Conservation (phyloP, 192 early-diverging fungal species). For the Coemansia sp. region DNA sequence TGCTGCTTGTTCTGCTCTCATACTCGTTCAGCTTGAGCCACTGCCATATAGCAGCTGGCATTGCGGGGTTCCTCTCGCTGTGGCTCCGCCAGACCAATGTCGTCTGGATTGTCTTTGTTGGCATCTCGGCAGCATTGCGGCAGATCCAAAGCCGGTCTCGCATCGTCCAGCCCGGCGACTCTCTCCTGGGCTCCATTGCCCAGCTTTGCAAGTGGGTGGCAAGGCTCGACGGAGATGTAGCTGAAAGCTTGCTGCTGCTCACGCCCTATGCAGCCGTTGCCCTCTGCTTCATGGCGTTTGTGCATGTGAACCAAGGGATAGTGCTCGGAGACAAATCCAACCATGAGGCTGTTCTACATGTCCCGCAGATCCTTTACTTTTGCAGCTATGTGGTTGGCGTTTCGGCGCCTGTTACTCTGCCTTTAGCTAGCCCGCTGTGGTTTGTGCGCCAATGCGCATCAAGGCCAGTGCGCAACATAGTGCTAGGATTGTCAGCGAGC, state of each 20-base stretch:
- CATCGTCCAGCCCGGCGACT: not conserved
- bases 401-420: conserved; percentile 53
- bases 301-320: conserved; percentile 81
- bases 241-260: not conserved
- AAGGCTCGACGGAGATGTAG: not conserved
- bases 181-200: not conserved
- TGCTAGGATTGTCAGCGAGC: not conserved
- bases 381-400: conserved; percentile 60
- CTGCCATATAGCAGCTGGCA: conserved; percentile 58
- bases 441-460: conserved; percentile 8
- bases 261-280: conserved; percentile 32
- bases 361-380: conserved; percentile 91
- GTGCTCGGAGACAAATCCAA: conserved; percentile 88
- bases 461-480: conserved; percentile 8
- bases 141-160: conserved; percentile 6
- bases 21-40: conserved; percentile 61
- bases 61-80: conserved; percentile 61
- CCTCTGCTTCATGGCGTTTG: conserved; percentile 64
- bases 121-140: conserved; percentile 18
- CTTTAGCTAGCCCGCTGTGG: conserved; percentile 28
- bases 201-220: conserved; percentile 13
- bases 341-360: conserved; percentile 77
- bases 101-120: conserved; percentile 81
- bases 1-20: conserved; percentile 73
- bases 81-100: conserved; percentile 93